Conservation (phyloP, 73 alveolate genomes). For the Paramecium octaurelia region DNA sequence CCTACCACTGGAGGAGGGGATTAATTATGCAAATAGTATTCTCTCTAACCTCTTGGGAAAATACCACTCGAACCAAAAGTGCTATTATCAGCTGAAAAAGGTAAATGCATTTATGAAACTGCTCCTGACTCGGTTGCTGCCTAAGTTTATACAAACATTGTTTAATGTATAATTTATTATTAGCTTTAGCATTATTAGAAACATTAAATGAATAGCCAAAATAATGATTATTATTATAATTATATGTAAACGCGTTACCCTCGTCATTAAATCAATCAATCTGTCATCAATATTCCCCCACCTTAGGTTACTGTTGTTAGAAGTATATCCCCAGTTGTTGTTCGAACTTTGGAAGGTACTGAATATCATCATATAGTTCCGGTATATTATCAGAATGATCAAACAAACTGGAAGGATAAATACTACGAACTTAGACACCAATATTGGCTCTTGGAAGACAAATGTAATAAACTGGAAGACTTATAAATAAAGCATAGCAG, state of each 20-base stretch:
- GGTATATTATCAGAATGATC: background rate
- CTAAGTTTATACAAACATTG: background rate
- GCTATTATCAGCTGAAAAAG: slow-evolving; percentile 55
- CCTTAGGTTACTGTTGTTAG: background rate
- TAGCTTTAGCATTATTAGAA: background rate
- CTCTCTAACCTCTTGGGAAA: slow-evolving; percentile 11
- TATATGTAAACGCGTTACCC: background rate
- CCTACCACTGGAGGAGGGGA: slow-evolving; percentile 96
- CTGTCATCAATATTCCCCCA: background rate
- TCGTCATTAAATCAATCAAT: background rate
- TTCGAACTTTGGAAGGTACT: slow-evolving; percentile 6
- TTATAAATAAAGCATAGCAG: background rate
- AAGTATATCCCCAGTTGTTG: background rate
- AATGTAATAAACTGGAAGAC: background rate
- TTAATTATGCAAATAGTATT: slow-evolving; percentile 82
- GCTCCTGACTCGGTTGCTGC: slow-evolving; percentile 57
- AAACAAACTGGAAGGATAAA: background rate
- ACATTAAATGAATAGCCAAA: background rate
- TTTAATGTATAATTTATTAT: background rate
- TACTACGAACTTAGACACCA: background rate
- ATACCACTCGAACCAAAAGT: slow-evolving; percentile 62
- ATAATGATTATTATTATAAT: background rate
- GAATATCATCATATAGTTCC: background rate
- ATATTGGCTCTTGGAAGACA: background rate
- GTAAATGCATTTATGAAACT: slow-evolving; percentile 32